A percentile compares a stretch with the other conserved stretches of the same genome.
phyloP scores from a whole-genome alignment of 83 land plant genomes.

The Thuja plicata region DNA sequence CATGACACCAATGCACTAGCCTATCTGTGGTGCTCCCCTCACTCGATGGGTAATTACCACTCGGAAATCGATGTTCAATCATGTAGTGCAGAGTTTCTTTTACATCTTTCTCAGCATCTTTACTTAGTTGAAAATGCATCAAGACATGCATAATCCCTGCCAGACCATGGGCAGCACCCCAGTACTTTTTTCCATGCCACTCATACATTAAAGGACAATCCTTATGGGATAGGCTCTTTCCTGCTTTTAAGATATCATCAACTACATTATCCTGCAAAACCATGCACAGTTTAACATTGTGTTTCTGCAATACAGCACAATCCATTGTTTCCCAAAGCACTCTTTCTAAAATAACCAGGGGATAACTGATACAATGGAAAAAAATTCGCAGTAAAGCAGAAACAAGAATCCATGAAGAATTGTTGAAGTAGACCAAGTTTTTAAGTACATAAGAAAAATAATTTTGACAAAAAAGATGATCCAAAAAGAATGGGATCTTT shows the following conservation, averaged over 20 bases:
- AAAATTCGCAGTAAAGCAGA: background rate
- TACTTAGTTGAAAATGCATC: slow-evolving; percentile 63
- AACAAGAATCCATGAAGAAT: background rate
- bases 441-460: background rate
- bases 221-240: slow-evolving; percentile 37
- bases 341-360: background rate
- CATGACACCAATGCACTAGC: slow-evolving; percentile 97
- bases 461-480: background rate
- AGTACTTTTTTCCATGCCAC: slow-evolving; percentile 84
- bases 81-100: slow-evolving; percentile 73
- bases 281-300: background rate
- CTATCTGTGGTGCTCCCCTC: slow-evolving; percentile 64
- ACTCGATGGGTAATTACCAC: slow-evolving; percentile 84
- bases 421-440: background rate
- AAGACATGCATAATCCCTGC: slow-evolving; percentile 90
- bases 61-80: slow-evolving; percentile 75
- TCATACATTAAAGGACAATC: slow-evolving; percentile 79
- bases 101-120: slow-evolving; percentile 64
- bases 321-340: background rate
- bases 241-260: slow-evolving; percentile 49
- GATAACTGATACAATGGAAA: background rate
- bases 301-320: background rate
- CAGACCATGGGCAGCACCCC: slow-evolving; percentile 97
- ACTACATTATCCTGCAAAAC: slow-evolving; percentile 44
- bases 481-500: background rate